Percentiles rank a stretch among this genome's conserved stretches.
These are phyloP conservation scores for Apiotrichum akiyoshidainum DNA, from an alignment of 1,284 basidiomycete species.

Conservation along the genomic window DNA sequence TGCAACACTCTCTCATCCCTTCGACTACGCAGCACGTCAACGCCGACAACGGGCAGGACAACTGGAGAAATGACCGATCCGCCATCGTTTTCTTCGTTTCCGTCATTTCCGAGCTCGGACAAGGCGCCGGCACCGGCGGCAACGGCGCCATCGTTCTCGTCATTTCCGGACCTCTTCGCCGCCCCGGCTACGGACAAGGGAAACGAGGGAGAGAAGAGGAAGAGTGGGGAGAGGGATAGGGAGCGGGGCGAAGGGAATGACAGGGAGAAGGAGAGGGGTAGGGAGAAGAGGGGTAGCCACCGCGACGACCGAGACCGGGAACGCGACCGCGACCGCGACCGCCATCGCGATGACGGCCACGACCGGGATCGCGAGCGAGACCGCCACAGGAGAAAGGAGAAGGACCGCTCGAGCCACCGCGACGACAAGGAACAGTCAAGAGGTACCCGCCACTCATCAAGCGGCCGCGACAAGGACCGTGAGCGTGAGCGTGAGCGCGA, in stretches of 20 bases:
- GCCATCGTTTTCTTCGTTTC: constrained; percentile 9
- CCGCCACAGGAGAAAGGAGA: constrained; percentile 3
- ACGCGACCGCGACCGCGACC: background rate
- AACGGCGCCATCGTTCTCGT: constrained; percentile 15
- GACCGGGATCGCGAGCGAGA: constrained; percentile 8
- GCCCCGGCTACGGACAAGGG: background rate
- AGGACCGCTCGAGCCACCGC: constrained; percentile 8
- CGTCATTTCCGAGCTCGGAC: constrained; percentile 11
- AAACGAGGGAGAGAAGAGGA: background rate
- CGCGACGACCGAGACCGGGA: background rate
- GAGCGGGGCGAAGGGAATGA: background rate
- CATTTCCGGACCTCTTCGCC: constrained; percentile 19
- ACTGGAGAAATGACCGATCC: too few species aligned
- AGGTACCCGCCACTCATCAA: background rate
- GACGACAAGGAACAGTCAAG: background rate
- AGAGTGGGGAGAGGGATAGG: background rate
- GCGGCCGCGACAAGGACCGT: constrained; percentile 6
- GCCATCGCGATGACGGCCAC: background rate
- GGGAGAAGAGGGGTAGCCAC: background rate
- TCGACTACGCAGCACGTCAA: too few species aligned
- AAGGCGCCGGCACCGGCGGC: background rate
- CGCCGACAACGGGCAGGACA: too few species aligned
- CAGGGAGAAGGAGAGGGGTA: background rate
- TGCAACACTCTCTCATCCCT: too few species aligned
- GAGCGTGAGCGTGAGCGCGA: constrained; percentile 7